Evolutionary conservation across 192 early-diverging fungal genomes (phyloP).

Genomic region (Phlyctochytrium planicorne): DNA sequence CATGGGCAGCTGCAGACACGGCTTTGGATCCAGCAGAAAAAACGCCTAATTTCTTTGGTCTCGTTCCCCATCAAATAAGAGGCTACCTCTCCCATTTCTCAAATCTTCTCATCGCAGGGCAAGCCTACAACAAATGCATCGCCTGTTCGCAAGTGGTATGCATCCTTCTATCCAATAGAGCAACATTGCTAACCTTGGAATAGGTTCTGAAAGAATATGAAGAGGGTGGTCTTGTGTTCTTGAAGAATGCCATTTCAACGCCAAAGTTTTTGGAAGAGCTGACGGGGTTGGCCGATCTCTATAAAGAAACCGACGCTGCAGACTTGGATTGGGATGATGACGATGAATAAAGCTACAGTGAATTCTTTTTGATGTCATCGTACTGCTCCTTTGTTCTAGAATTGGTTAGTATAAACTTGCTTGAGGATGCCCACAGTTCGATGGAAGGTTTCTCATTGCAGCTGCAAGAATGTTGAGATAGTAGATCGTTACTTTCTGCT

Average conservation of each 20-base stretch:
- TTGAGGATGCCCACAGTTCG: no score
- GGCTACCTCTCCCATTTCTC: slow-evolving; percentile 86
- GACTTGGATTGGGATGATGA: slow-evolving; percentile 78
- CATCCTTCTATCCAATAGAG: slow-evolving; percentile 4
- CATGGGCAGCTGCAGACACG: slow-evolving; percentile 54
- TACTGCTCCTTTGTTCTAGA: no score
- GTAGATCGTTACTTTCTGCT: no score
- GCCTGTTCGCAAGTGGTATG: slow-evolving; percentile 76
- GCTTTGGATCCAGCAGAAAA: slow-evolving; percentile 31
- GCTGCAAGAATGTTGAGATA: no score
- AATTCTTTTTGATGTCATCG: no score
- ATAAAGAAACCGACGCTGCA: slow-evolving; percentile 73
- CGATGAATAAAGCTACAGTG: slow-evolving; percentile 39
- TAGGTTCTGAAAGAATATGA: slow-evolving; percentile 61
- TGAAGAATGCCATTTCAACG: slow-evolving; percentile 68
- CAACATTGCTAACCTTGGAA: slow-evolving; percentile 2
- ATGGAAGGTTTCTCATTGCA: no score
- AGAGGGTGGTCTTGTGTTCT: slow-evolving; percentile 68
- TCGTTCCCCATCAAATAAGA: slow-evolving; percentile 91
- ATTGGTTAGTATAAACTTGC: no score
- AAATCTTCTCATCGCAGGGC: slow-evolving; percentile 79
- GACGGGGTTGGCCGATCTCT: slow-evolving; percentile 78
- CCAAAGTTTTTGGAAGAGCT: slow-evolving; percentile 82
- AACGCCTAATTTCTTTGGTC: slow-evolving; percentile 58
- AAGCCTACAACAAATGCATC: slow-evolving; percentile 84